Conservation (phyloP, 139 green algal species). For the Nannochloris sp. region DNA sequence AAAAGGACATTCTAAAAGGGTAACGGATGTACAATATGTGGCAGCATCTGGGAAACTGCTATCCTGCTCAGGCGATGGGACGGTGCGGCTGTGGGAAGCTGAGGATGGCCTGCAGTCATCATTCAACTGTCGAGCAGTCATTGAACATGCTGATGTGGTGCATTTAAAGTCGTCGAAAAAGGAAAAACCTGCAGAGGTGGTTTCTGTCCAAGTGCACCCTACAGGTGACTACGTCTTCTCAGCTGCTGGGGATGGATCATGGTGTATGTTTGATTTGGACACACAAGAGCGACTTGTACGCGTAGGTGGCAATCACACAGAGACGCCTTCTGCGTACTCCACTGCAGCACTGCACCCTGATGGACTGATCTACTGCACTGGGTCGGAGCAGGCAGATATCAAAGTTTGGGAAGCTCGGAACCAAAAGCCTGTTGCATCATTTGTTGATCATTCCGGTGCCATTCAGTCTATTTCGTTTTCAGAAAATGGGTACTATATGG, state of each 20-base stretch:
- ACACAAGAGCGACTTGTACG: background rate
- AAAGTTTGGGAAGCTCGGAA: constrained; percentile 82
- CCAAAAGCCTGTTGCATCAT: constrained; percentile 74
- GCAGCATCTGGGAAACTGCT: constrained; percentile 43
- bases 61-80: constrained; percentile 70
- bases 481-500: constrained; percentile 94
- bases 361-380: constrained; percentile 79
- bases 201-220: constrained; percentile 63
- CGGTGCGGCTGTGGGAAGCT: constrained; percentile 60
- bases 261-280: constrained; percentile 33
- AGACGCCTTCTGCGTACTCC: constrained; percentile 32
- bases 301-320: constrained; percentile 7
- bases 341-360: constrained; percentile 69
- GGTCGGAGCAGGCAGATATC: constrained; percentile 45
- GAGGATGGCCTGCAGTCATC: constrained; percentile 14
- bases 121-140: background rate
- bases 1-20: constrained; percentile 73
- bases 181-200: constrained; percentile 22
- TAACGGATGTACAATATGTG: constrained; percentile 32
- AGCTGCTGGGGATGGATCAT: constrained; percentile 64
- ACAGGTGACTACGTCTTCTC: constrained; percentile 75
- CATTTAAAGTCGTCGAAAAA: background rate
- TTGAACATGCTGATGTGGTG: background rate
- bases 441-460: constrained; percentile 57
- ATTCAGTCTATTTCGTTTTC: constrained; percentile 69